Percentiles rank a stretch among this genome's conserved stretches.
Evolutionary conservation across 805 yeast species (phyloP).

Genomic region (Candida boidinii): DNA sequence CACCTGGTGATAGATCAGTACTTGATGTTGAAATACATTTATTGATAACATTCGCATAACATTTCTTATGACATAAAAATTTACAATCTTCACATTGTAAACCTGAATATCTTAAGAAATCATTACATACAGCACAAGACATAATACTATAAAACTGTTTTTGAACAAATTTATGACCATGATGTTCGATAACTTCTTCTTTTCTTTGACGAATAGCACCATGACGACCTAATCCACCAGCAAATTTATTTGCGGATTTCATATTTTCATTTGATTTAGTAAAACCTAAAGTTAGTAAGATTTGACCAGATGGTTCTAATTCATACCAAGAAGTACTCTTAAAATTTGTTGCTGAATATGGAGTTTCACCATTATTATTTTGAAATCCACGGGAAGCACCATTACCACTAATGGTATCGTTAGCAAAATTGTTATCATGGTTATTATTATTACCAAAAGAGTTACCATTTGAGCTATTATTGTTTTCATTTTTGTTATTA

Average conservation of each 20-base stretch:
- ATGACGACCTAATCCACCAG: conserved; percentile 81
- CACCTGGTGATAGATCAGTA: conserved; percentile 61
- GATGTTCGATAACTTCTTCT: conserved; percentile 85
- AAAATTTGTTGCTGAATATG: conserved; percentile 15
- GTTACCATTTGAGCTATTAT: background rate
- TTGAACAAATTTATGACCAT: conserved; percentile 95
- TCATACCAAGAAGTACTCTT: conserved; percentile 78
- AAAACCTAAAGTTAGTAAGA: conserved; percentile 69
- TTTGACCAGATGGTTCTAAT: conserved; percentile 91
- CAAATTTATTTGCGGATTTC: conserved; percentile 32
- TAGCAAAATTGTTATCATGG: conserved; percentile 12
- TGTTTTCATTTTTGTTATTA: background rate
- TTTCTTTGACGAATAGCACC: conserved; percentile 96
- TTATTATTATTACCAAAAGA: conserved; percentile 1
- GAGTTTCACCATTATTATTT: conserved; percentile 1
- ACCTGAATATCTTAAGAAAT: conserved; percentile 81
- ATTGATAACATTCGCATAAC: conserved; percentile 73
- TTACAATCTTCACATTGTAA: conserved; percentile 81
- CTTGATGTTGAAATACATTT: conserved; percentile 76
- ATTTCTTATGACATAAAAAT: conserved; percentile 72
- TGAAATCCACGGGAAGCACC: conserved; percentile 1
- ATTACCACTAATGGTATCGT: background rate
- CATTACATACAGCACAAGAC: conserved; percentile 98
- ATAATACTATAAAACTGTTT: conserved; percentile 92
- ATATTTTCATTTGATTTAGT: conserved; percentile 49